Percentiles rank a stretch among this genome's conserved stretches.
Evolutionary conservation across 2,329 filamentous ascomycete species (phyloP).

Genomic region (Ophiostoma sp.): DNA sequence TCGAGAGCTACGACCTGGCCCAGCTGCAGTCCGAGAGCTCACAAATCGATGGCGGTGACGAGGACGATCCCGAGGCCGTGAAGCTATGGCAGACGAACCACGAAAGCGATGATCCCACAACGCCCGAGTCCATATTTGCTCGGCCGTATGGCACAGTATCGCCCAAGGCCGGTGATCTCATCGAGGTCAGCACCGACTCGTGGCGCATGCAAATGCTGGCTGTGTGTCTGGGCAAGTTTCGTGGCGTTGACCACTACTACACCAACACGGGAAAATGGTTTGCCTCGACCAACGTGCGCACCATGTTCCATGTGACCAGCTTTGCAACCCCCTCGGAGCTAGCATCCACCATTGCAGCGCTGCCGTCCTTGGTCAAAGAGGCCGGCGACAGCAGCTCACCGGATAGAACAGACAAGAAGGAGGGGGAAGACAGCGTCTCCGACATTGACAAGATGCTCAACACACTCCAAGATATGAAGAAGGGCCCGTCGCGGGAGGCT

Average conservation of each 20-base stretch:
- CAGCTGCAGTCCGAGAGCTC: conserved; percentile 25
- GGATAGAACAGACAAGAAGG: no score
- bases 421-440: neutral
- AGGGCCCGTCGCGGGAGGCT: conserved; percentile 40
- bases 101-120: conserved; percentile 24
- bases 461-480: conserved; percentile 37
- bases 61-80: conserved; percentile 26
- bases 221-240: conserved; percentile 48
- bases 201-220: conserved; percentile 44
- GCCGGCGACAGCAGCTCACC: neutral
- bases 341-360: conserved; percentile 36
- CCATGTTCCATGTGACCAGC: conserved; percentile 46
- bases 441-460: conserved; percentile 32
- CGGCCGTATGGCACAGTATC: conserved; percentile 27
- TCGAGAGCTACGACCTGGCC: conserved; percentile 32
- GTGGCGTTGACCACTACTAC: conserved; percentile 50
- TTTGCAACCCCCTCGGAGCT: conserved; percentile 43
- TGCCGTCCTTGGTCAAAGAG: conserved; percentile 30
- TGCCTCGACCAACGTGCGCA: conserved; percentile 40
- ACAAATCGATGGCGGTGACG: neutral
- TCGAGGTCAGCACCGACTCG: conserved; percentile 39
- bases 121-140: conserved; percentile 14
- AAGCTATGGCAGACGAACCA: conserved; percentile 30
- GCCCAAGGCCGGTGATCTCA: conserved; percentile 43
- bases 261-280: conserved; percentile 48